Conservation (phyloP, 1,139 yeast genomes). For the Geotrichum carabidarum region DNA sequence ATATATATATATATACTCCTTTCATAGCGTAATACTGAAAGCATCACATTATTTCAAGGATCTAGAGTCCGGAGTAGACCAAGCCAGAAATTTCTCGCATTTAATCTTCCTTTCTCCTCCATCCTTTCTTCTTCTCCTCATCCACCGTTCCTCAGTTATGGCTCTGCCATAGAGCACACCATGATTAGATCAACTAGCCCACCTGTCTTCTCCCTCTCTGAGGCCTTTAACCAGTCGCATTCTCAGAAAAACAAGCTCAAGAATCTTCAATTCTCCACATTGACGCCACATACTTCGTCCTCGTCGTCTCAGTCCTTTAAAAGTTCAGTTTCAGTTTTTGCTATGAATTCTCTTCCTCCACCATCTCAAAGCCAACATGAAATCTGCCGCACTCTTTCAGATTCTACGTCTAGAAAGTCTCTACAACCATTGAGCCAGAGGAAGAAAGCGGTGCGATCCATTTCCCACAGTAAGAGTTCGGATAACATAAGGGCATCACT, state of each 20-base stretch:
- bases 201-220: constrained; percentile 1
- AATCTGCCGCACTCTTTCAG: background rate
- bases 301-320: background rate
- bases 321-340: background rate
- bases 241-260: background rate
- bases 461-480: background rate
- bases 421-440: background rate
- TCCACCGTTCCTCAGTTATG: background rate
- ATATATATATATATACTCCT: too few relatives aligned
- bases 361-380: background rate
- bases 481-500: background rate
- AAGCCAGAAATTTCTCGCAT: too few relatives aligned
- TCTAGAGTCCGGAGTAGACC: too few relatives aligned
- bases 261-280: background rate
- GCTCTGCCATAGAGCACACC: background rate
- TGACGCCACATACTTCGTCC: background rate
- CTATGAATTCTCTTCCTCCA: background rate
- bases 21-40: too few relatives aligned
- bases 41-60: too few relatives aligned
- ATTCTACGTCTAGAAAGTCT: background rate
- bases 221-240: background rate
- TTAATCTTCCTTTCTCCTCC: too few relatives aligned
- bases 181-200: background rate
- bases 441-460: too few relatives aligned
- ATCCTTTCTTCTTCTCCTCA: background rate